phyloP scores from a whole-genome alignment of 257 asterid species.

The Lycium ferocissimum region DNA sequence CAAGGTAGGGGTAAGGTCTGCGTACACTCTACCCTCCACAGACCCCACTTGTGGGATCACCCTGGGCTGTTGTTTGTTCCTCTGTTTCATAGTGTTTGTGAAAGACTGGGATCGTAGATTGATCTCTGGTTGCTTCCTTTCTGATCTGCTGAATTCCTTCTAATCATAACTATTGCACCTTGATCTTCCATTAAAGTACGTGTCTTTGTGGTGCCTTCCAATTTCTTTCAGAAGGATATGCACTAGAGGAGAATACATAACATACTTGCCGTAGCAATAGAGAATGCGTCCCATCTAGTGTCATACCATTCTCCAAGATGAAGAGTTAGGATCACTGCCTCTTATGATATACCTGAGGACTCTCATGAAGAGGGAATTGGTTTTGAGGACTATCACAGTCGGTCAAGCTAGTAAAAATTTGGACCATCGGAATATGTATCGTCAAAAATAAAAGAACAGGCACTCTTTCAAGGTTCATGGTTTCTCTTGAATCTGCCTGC shows the following conservation, averaged over 20 bases:
- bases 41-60: no score
- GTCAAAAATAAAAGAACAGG: neutral
- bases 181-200: conserved; percentile 3
- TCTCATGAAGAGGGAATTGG: conserved; percentile 11
- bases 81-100: conserved; percentile 13
- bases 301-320: conserved; percentile 26
- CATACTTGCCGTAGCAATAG: neutral
- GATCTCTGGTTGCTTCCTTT: conserved; percentile 1
- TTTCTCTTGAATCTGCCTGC: neutral
- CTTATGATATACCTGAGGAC: conserved; percentile 9
- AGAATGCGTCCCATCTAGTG: neutral
- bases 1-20: neutral
- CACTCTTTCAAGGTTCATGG: neutral
- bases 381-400: conserved; percentile 1
- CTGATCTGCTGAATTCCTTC: conserved; percentile 12
- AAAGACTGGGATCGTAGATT: neutral
- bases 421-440: conserved; percentile 13
- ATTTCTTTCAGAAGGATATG: conserved; percentile 15
- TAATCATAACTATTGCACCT: neutral
- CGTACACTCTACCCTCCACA: no score
- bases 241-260: conserved; percentile 7
- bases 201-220: conserved; percentile 8
- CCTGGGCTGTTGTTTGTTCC: neutral
- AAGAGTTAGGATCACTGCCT: conserved; percentile 27
- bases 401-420: conserved; percentile 9